A percentile compares a stretch with the other conserved stretches of the same genome.
phyloP scores from a whole-genome alignment of 2,329 filamentous ascomycete genomes.

The Beauveria australis region DNA sequence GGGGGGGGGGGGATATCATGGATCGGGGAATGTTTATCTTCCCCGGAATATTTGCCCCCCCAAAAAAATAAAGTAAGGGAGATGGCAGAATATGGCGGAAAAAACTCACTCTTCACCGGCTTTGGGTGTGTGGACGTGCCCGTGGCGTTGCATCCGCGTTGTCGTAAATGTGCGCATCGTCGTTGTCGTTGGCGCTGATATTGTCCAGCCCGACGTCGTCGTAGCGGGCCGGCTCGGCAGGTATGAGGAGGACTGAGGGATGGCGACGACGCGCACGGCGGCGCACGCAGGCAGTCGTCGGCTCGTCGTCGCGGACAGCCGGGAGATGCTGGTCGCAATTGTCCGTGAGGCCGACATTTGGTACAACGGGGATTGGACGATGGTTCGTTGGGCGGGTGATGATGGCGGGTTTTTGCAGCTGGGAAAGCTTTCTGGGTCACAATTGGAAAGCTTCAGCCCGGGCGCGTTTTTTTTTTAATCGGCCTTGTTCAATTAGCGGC shows the following conservation, averaged over 20 bases:
- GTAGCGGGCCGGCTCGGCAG: not conserved
- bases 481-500: slow-evolving; percentile 2
- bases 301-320: slow-evolving; percentile 22
- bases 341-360: slow-evolving; percentile 27
- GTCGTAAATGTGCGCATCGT: slow-evolving; percentile 53
- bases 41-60: too few relatives aligned
- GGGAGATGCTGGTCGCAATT: slow-evolving; percentile 24
- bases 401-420: not conserved
- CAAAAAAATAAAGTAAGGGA: too few relatives aligned
- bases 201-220: not conserved
- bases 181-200: not conserved
- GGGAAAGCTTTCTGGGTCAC: not conserved
- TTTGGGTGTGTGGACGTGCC: slow-evolving; percentile 75
- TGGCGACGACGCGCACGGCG: slow-evolving; percentile 19
- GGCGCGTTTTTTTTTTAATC: slow-evolving; percentile 1
- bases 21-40: too few relatives aligned
- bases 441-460: not conserved
- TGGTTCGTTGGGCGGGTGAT: slow-evolving; percentile 5
- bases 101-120: slow-evolving; percentile 77
- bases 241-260: not conserved
- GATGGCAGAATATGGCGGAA: not conserved
- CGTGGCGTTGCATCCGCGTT: slow-evolving; percentile 55
- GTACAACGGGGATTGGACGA: too few relatives aligned
- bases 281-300: slow-evolving; percentile 18
- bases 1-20: too few relatives aligned